Evolutionary conservation across 495 filamentous ascomycete genomes (phyloP), one percentile per base, ranked within the genome.

Genomic region (Aspergillus diversus): DNA sequence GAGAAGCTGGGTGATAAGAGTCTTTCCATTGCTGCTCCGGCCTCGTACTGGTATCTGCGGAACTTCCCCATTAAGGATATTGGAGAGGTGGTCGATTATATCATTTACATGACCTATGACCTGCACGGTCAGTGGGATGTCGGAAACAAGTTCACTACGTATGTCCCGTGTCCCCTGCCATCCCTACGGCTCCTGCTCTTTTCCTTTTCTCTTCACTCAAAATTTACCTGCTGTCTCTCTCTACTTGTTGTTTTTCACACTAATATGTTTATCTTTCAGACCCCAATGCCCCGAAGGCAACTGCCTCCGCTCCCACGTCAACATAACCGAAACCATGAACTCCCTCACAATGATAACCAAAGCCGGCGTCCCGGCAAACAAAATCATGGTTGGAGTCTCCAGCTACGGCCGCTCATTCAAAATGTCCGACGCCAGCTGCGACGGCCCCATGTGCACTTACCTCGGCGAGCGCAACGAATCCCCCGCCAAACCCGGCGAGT

Each of bases 61-160:
- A 55, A n/a, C 4, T 77, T 75, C 49, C 70, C 69, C 0, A 69
- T 79, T 34, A 32, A 46, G 0, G 61, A 61, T 0, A 75, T 78
- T 0, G n/a, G 34, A 1, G n/a, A 63, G 0, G 49, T 66, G 15
- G 50, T 73, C 6, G 72, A 75, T 50, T 79, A 73, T 46, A 70
- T 76, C 46, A 58, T 72, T 0, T 73, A 63, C 57, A 79, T 79
- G 74, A 72, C 73, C 0, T 77, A 77, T 42, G 76, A 76, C 51
- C 50, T 77, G 3, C 72, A 71, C 34, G 70, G 72, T 0, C 32
- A 42, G 43, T 79, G 72, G 72, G 75, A 74, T 52, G 68, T 69
- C 47, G 51, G 33, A 1, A 39, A 39, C 4, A 39, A 39, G 13
- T 39, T 39, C 37, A 39, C 37, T 13, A 39, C 37, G 37, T 39